Percentiles rank a stretch among this genome's conserved stretches.
Conservation (phyloP, 495 filamentous ascomycete species). For the Cercophora newfieldiana region DNA sequence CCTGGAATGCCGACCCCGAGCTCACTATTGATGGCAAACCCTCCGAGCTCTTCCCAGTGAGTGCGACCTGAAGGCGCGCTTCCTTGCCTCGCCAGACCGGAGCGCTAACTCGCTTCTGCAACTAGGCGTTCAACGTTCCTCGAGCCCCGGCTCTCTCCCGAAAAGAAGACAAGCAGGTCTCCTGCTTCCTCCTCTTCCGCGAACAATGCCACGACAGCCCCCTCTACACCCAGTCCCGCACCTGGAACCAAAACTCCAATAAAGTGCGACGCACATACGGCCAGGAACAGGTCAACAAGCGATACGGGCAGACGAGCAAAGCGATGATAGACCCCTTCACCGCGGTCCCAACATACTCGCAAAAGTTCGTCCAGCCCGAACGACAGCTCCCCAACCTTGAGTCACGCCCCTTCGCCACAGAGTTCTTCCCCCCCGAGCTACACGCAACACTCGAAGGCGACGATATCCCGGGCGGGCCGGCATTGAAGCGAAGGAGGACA, state of each 20-base stretch:
- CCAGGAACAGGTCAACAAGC: conserved; percentile 51
- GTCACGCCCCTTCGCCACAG: conserved; percentile 43
- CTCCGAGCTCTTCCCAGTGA: conserved; percentile 45
- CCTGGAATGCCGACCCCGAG: conserved; percentile 34
- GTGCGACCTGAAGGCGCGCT: too few species aligned
- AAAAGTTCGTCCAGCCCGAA: conserved; percentile 44
- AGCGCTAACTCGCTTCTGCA: not conserved
- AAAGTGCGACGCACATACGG: conserved; percentile 40
- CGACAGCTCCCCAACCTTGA: conserved; percentile 50
- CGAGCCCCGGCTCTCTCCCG: conserved; percentile 37
- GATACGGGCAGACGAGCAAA: conserved; percentile 46
- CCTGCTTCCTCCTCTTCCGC: conserved; percentile 49
- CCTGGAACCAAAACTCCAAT: conserved; percentile 20
- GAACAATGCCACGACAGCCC: conserved; percentile 49
- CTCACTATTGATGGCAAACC: conserved; percentile 43
- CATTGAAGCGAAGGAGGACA: conserved; percentile 29
- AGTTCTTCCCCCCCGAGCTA: conserved; percentile 55
- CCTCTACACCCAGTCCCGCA: conserved; percentile 49
- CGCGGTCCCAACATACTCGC: conserved; percentile 51
- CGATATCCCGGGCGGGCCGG: conserved; percentile 27
- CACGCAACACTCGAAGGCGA: conserved; percentile 51
- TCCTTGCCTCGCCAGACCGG: not conserved
- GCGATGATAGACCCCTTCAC: conserved; percentile 54
- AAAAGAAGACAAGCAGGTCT: conserved; percentile 45
- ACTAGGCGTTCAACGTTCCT: conserved; percentile 45